Conservation (phyloP, 2,329 filamentous ascomycete genomes). For the Helotiales sp. region DNA sequence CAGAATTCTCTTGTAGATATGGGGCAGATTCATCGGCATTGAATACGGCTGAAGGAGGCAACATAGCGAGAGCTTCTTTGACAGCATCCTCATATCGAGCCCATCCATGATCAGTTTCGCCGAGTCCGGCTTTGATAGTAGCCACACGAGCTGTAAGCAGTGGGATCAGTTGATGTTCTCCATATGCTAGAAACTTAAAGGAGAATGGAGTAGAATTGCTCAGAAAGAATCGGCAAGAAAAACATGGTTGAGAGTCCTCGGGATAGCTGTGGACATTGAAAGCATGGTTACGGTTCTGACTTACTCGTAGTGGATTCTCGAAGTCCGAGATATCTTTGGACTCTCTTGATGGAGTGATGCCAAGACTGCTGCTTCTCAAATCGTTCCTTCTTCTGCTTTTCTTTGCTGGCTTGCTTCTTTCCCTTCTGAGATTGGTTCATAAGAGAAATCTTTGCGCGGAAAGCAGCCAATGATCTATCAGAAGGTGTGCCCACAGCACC, state of each 20-base stretch:
- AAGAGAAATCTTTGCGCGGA: constrained; percentile 59
- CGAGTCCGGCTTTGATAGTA: constrained; percentile 32
- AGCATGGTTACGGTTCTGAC: not conserved
- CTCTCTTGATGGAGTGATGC: constrained; percentile 62
- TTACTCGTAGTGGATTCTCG: constrained; percentile 44
- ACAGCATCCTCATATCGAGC: constrained; percentile 36
- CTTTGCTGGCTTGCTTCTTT: constrained; percentile 51
- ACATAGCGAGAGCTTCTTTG: constrained; percentile 37
- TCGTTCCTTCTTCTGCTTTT: constrained; percentile 54
- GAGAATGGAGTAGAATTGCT: too few relatives aligned
- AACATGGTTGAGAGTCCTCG: too few relatives aligned
- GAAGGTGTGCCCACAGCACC: constrained; percentile 40
- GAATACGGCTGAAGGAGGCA: constrained; percentile 42
- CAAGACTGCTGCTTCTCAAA: constrained; percentile 56
- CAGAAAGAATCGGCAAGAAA: too few relatives aligned
- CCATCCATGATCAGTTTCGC: constrained; percentile 36
- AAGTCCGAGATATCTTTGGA: constrained; percentile 75
- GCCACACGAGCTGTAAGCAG: constrained; percentile 10
- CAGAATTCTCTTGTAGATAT: constrained; percentile 55
- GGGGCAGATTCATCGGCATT: constrained; percentile 52
- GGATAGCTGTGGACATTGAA: not conserved
- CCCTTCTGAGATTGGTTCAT: constrained; percentile 55
- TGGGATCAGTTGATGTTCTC: not conserved
- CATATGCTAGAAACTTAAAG: too few relatives aligned
- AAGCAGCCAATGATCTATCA: constrained; percentile 50